A percentile compares a stretch with the other conserved stretches of the same genome.
phyloP scores from a whole-genome alignment of 345 rosid genomes.

The Conringia planisiliqua region DNA sequence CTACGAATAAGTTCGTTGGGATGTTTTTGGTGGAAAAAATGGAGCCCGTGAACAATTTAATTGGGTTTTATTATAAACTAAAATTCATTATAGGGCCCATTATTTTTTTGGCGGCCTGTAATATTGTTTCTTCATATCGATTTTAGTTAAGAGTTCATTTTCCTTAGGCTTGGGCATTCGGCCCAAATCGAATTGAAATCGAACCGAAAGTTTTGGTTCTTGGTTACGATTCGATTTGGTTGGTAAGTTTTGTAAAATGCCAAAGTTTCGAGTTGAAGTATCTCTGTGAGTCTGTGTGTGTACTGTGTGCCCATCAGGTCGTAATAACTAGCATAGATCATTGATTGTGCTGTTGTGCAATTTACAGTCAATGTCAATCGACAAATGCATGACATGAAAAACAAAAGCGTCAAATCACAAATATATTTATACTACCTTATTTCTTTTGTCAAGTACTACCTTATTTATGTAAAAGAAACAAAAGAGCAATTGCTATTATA shows the following conservation, averaged over 20 bases:
- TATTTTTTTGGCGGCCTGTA: background rate
- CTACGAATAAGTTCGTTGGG: no score
- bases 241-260: background rate
- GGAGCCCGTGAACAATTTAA: background rate
- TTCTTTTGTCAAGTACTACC: background rate
- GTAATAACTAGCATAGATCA: background rate
- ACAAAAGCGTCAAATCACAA: background rate
- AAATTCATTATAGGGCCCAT: background rate
- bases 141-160: background rate
- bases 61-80: background rate
- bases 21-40: no score
- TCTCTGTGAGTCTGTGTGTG: background rate
- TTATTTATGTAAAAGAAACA: background rate
- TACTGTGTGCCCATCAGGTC: background rate
- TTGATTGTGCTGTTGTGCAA: background rate
- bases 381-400: background rate
- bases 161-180: background rate
- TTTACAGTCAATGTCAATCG: background rate
- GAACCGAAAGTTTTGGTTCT: background rate
- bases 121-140: background rate
- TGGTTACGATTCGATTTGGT: background rate
- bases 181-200: background rate
- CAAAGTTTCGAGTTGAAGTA: background rate
- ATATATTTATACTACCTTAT: background rate
- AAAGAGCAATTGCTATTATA: background rate